Base-by-base conservation (phyloP, 345 rosid genomes). In the Iberis pinnata region DNA sequence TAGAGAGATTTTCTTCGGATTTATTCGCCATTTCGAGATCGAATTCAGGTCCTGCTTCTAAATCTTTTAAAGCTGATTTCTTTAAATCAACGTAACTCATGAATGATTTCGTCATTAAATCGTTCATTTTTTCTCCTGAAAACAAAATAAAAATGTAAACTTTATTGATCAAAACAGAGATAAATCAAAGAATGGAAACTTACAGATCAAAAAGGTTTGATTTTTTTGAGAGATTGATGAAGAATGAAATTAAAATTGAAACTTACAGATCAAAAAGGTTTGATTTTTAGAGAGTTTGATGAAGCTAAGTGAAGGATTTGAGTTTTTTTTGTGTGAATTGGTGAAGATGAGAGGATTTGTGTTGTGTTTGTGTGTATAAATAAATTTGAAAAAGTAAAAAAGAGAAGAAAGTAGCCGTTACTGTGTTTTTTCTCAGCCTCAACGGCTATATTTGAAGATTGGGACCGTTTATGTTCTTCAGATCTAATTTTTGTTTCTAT, bases 91-190 rank as follows among this genome's bases (percentile, higher is more conserved):
- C 98, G 47, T 92, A 88, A 75, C 89, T 92, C 63, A 69, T 69
- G 68, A 85, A 92, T 19, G 98, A 92, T 69, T 92, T 88, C 48
- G 98, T 92, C 98, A 88, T 88, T 37, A 92, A 51, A 43, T 92
- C 98, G 65, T 92, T 92, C 98, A 92, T 92, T 81, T 75, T 32
- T 37, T 20, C 2, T 40, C 36, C 57, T 56, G 69, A 51, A 39
- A 59, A 8, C 10, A 11, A 12, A 43, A 20, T 6, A 1, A 33
- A 25, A 15, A 32, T 8, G 2, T 10, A 8, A 8, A 29, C 33
- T 6, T 4, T 13, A 52, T 36, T 9, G 9, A 20, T 1, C 6
- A 18, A 22, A 8, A 22, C 44, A 14, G 6, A 52, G 17, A 15
- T 9, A 25, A 29, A 29, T 6, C 9, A 26, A 8, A 26, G 6